Evolutionary conservation across 768 basidiomycete genomes (phyloP), one percentile per base, ranked within the genome.

Genomic region (Hericium rajendrae): DNA sequence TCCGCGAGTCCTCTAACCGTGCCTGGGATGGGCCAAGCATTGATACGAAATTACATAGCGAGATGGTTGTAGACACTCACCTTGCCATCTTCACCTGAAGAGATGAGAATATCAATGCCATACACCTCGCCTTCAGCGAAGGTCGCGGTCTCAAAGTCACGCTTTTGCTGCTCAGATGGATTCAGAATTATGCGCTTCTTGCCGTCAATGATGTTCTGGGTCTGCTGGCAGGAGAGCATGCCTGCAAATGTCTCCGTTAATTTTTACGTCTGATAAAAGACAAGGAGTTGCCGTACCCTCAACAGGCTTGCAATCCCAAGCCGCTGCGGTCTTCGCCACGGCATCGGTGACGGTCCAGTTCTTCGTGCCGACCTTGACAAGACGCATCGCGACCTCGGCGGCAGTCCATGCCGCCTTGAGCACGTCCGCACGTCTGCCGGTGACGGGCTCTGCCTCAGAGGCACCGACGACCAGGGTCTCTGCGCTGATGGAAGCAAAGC

Each of bases 71-170:
- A 40, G 53, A 52, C 32, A 67, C 73, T 53, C 54, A 91, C 94
- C 83, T 94, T 95, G 70, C 93, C 93, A 64, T 94, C 93, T 65
- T 91, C 85, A 18, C 85, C 84, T 49, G 92, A 85, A 10, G 92
- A 88, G 59, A 98, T 75, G 60, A 95, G 78, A 64, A 98, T 81
- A 69, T 97, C 95, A 61, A 98, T 85, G 20, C 94, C 94, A 68
- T 91, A 98, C 11, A 98, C 92, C 63, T 98, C 95, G 57, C 85
- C 86, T 71, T 97, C 95, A 40, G 86, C 91, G 64, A 97, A 94
- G 0, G 84, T 87, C 18, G 80, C 80, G 56, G 84, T 77, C 66
- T 97, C 93, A 59, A 89, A 88, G 60, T 94, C 94, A 63, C 84
- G 79, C 71, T 82, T 91, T 71, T 94, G 92, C 48, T 77, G 73